A percentile compares a stretch with the other conserved stretches of the same genome.
These are phyloP conservation scores for Fusarium sp. DNA, from an alignment of 2,329 filamentous ascomycete genomes.

Conservation along the genomic window DNA sequence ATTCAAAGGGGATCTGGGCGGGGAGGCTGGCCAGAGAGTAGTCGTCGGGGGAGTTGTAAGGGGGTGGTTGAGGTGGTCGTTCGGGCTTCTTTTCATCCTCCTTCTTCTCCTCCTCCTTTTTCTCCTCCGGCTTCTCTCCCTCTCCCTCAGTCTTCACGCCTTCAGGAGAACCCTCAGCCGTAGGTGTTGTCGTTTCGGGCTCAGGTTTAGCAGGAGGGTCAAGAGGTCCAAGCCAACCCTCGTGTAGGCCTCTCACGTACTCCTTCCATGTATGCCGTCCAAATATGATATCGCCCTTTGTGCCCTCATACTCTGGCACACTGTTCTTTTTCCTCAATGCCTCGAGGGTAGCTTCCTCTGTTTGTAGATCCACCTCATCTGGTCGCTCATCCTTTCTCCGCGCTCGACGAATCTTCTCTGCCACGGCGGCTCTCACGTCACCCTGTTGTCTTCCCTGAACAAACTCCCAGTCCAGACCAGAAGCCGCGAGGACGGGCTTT, in stretches of 20 bases:
- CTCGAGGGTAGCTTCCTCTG: constrained; percentile 66
- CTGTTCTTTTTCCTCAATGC: constrained; percentile 73
- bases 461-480: constrained; percentile 95
- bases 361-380: constrained; percentile 59
- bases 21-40: constrained; percentile 77
- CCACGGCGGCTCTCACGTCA: constrained; percentile 88
- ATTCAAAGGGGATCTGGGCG: constrained; percentile 71
- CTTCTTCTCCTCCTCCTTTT: constrained; percentile 47
- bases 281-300: constrained; percentile 86
- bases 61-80: constrained; percentile 70
- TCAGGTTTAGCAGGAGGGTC: constrained; percentile 63
- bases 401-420: constrained; percentile 83
- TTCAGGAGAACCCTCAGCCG: constrained; percentile 38
- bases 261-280: constrained; percentile 97
- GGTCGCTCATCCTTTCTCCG: constrained; percentile 68
- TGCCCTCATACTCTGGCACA: constrained; percentile 76
- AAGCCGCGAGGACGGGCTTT: constrained; percentile 90
- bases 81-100: constrained; percentile 66
- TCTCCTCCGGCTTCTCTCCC: constrained; percentile 50
- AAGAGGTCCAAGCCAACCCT: constrained; percentile 93
- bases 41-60: constrained; percentile 78
- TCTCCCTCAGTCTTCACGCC: constrained; percentile 42
- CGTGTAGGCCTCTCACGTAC: constrained; percentile 91
- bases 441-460: constrained; percentile 92
- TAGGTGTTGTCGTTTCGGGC: constrained; percentile 36